Evolutionary conservation across 805 yeast species (phyloP).

Genomic region (Allodekkera sacchari): DNA sequence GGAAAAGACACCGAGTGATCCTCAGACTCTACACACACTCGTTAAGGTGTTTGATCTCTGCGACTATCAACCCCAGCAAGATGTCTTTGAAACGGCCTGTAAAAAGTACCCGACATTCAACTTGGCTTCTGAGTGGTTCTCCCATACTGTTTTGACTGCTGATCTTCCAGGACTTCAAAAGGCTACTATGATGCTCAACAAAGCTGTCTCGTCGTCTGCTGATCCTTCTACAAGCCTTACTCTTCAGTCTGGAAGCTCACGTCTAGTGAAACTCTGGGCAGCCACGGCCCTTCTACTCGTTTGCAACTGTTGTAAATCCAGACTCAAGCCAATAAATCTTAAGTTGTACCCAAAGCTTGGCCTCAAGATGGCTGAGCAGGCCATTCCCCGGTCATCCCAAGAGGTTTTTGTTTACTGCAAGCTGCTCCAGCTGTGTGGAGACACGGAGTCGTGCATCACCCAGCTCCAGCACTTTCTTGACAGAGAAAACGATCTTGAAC

Average conservation of each 20-base stretch:
- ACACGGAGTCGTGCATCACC: constrained; percentile 27
- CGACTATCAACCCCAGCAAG: constrained; percentile 30
- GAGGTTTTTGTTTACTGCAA: constrained; percentile 55
- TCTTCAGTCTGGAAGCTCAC: constrained; percentile 15
- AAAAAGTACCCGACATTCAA: constrained; percentile 46
- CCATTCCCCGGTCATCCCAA: constrained; percentile 51
- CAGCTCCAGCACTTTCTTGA: constrained; percentile 24
- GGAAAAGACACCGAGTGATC: constrained; percentile 43
- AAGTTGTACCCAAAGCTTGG: constrained; percentile 55
- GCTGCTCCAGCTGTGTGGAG: constrained; percentile 32
- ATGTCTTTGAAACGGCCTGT: constrained; percentile 49
- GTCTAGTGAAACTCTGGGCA: constrained; percentile 41
- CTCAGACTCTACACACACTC: constrained; percentile 40
- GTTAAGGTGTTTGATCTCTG: constrained; percentile 33
- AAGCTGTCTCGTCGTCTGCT: constrained; percentile 15
- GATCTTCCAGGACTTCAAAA: constrained; percentile 49
- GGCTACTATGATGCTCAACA: constrained; percentile 37
- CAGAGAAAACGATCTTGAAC: constrained; percentile 48
- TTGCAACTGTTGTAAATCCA: constrained; percentile 22
- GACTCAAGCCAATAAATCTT: constrained; percentile 35
- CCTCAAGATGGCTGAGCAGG: constrained; percentile 41
- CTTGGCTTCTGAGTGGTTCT: constrained; percentile 50
- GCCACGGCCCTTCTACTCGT: constrained; percentile 45
- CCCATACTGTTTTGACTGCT: constrained; percentile 35
- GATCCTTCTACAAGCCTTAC: constrained; percentile 4